These are phyloP conservation scores for Gliomastix tumulicola DNA, from an alignment of 2,329 filamentous ascomycete species.

Conservation along the genomic window DNA sequence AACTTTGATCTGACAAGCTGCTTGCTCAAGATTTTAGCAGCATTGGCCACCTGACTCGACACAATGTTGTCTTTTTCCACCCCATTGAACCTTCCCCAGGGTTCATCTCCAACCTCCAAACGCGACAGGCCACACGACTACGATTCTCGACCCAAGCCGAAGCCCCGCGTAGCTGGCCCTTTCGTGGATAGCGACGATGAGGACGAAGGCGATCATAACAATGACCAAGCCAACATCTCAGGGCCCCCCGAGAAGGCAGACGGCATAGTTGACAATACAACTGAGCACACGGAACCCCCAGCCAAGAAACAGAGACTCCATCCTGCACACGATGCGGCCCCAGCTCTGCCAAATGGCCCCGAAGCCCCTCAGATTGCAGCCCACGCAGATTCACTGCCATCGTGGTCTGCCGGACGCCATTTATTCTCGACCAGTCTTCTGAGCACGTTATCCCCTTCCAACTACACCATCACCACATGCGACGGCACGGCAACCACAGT, in stretches of 20 bases:
- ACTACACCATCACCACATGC: conserved; percentile 44
- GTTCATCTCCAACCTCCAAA: conserved; percentile 31
- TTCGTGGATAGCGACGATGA: conserved; percentile 31
- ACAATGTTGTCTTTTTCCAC: conserved; percentile 57
- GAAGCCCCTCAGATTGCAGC: background rate
- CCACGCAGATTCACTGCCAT: background rate
- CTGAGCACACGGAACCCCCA: conserved; percentile 8
- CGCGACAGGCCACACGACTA: conserved; percentile 25
- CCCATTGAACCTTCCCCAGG: conserved; percentile 47
- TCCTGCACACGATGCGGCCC: too few species aligned
- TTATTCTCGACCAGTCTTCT: conserved; percentile 19
- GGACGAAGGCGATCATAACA: conserved; percentile 16
- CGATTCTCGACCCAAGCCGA: conserved; percentile 21
- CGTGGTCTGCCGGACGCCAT: conserved; percentile 8
- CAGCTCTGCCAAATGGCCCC: too few species aligned
- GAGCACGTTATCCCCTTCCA: conserved; percentile 13
- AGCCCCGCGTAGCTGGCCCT: conserved; percentile 25
- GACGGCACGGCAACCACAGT: conserved; percentile 51
- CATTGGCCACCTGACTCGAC: too few species aligned
- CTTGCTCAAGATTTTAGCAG: too few species aligned
- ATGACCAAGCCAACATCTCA: conserved; percentile 3
- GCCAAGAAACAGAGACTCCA: conserved; percentile 8
- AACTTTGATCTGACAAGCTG: too few species aligned
- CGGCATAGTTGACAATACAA: conserved; percentile 1
- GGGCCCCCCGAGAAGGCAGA: background rate